Conservation (phyloP, 352 stramenopile species). For the Bremia lactucae region DNA sequence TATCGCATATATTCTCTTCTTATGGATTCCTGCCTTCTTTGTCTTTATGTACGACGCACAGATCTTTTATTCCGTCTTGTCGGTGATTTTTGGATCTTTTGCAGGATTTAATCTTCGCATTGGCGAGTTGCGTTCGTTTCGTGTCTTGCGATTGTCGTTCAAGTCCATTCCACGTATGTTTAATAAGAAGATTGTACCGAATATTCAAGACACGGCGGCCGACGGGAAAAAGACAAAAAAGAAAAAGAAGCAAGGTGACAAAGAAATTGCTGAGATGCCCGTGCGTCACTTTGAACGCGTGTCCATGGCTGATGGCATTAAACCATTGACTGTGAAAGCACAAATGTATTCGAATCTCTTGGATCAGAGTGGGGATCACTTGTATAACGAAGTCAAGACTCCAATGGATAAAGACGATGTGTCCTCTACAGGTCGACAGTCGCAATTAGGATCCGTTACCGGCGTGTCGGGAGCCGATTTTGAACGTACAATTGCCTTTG, state of each 20-base stretch:
- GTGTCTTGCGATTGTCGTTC: constrained; percentile 72
- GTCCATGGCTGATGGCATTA: constrained; percentile 70
- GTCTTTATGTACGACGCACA: constrained; percentile 81
- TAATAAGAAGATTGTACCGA: constrained; percentile 80
- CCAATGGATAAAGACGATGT: constrained; percentile 59
- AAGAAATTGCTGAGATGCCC: constrained; percentile 46
- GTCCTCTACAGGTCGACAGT: constrained; percentile 34
- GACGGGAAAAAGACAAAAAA: constrained; percentile 58
- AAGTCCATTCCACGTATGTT: constrained; percentile 78
- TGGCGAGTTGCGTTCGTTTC: constrained; percentile 76
- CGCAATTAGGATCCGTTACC: constrained; percentile 57
- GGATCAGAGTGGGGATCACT: constrained; percentile 31
- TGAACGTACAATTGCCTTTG: constrained; percentile 77
- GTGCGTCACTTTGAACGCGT: constrained; percentile 70
- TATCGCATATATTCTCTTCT: constrained; percentile 65
- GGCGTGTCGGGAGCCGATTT: constrained; percentile 74
- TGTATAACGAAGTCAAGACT: constrained; percentile 57
- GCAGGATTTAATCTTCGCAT: constrained; percentile 78
- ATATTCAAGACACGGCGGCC: constrained; percentile 67
- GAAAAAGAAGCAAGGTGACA: constrained; percentile 32
- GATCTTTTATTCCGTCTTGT: constrained; percentile 78
- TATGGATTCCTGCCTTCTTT: constrained; percentile 77
- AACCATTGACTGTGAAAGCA: constrained; percentile 66
- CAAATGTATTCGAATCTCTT: constrained; percentile 71
- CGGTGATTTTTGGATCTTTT: constrained; percentile 69